Percentiles rank a stretch among this genome's conserved stretches.
Conservation (phyloP, 805 yeast species). For the Wickerhamiella australiensis region DNA sequence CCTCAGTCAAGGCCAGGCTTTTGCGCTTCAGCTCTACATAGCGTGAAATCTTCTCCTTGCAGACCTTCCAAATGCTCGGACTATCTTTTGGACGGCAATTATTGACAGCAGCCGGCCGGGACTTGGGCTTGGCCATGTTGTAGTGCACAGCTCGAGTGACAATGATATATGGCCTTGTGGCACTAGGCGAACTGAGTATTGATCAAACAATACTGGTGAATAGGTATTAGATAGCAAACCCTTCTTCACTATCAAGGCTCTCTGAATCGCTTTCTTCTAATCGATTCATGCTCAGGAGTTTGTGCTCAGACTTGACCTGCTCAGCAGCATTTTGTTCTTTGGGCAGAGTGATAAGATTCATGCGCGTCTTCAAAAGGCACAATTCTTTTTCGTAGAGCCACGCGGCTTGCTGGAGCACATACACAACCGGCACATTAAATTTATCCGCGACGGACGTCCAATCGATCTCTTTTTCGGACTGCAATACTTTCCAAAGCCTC, state of each 20-base stretch:
- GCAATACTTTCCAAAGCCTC: constrained; percentile 28
- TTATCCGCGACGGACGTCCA: constrained; percentile 28
- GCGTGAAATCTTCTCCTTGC: too few relatives aligned
- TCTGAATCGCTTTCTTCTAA: constrained; percentile 4
- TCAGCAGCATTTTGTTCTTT: not conserved
- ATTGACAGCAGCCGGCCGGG: too few relatives aligned
- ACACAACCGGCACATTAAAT: constrained; percentile 30
- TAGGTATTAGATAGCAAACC: not conserved
- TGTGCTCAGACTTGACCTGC: not conserved
- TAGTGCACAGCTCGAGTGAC: too few relatives aligned
- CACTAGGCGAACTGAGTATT: too few relatives aligned
- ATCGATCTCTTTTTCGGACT: constrained; percentile 26
- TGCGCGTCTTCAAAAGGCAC: constrained; percentile 26
- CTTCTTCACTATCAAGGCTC: constrained; percentile 7
- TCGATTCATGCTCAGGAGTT: not conserved
- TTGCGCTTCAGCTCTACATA: too few relatives aligned
- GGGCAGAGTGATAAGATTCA: constrained; percentile 21
- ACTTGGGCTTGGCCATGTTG: too few relatives aligned
- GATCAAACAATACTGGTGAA: not conserved
- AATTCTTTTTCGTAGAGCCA: constrained; percentile 34
- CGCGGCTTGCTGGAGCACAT: constrained; percentile 33
- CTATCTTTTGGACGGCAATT: too few relatives aligned
- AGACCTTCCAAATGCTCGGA: too few relatives aligned
- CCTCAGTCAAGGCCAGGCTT: too few relatives aligned
- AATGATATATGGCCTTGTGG: too few relatives aligned